These are phyloP conservation scores for Sporormia fimetaria DNA, from an alignment of 495 filamentous ascomycete genomes.

Conservation along the genomic window DNA sequence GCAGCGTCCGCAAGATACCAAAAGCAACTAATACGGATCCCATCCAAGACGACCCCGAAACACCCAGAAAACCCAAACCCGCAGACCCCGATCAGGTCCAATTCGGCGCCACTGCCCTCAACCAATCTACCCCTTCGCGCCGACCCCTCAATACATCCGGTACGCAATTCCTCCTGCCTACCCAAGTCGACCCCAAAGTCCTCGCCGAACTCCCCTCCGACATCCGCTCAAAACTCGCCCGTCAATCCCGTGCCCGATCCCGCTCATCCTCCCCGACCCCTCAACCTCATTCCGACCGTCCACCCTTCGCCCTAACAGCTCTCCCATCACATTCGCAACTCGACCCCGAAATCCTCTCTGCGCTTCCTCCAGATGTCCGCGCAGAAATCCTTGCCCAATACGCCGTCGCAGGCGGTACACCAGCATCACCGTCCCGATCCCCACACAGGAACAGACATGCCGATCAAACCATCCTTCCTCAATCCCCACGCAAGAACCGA, in stretches of 20 bases:
- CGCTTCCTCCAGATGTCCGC: slow-evolving; percentile 72
- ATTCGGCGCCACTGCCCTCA: slow-evolving; percentile 20
- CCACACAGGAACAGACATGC: neutral
- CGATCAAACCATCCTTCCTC: slow-evolving; percentile 39
- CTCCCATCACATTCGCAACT: slow-evolving; percentile 33
- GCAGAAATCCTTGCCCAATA: slow-evolving; percentile 69
- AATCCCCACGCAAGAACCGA: slow-evolving; percentile 47
- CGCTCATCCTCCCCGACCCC: neutral
- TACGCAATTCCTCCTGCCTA: slow-evolving; percentile 80
- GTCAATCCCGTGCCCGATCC: slow-evolving; percentile 26
- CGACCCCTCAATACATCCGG: slow-evolving; percentile 66
- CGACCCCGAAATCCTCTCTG: slow-evolving; percentile 43
- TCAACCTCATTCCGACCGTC: neutral
- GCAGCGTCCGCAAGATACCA: slow-evolving; percentile 14
- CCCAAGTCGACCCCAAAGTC: slow-evolving; percentile 61
- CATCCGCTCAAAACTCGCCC: slow-evolving; percentile 61
- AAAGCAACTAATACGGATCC: slow-evolving; percentile 34
- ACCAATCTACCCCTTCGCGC: slow-evolving; percentile 37
- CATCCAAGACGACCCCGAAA: slow-evolving; percentile 46
- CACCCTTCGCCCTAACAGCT: slow-evolving; percentile 21
- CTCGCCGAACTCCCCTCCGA: slow-evolving; percentile 67
- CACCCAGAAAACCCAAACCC: slow-evolving; percentile 50
- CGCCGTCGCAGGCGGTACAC: slow-evolving; percentile 16
- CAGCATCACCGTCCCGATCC: slow-evolving; percentile 5
- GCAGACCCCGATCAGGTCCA: slow-evolving; percentile 38